These are phyloP conservation scores for Yamadazyma mexicana DNA, from an alignment of 1,139 yeast species.

Conservation along the genomic window DNA sequence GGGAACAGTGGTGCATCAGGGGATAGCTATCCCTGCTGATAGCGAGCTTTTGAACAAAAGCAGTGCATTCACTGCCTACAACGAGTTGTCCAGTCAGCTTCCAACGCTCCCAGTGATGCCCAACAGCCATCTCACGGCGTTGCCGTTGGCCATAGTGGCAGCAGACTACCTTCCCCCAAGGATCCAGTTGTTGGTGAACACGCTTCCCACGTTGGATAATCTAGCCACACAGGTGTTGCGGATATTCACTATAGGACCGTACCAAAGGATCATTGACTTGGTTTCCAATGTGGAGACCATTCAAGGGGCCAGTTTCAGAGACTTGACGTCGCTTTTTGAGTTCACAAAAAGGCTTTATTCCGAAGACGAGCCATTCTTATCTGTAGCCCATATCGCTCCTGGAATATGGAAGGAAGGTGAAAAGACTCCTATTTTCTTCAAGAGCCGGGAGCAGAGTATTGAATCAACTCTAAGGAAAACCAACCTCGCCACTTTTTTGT, in stretches of 20 bases:
- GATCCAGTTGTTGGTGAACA: slow-evolving; percentile 60
- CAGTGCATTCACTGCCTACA: slow-evolving; percentile 45
- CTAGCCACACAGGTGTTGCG: slow-evolving; percentile 72
- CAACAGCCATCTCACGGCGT: slow-evolving; percentile 56
- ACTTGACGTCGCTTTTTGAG: slow-evolving; percentile 72
- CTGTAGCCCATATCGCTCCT: slow-evolving; percentile 59
- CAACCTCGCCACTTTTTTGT: slow-evolving; percentile 81
- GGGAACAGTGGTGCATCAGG: slow-evolving; percentile 19
- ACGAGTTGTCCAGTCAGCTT: slow-evolving; percentile 39
- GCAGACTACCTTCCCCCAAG: slow-evolving; percentile 59
- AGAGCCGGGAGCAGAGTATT: slow-evolving; percentile 61
- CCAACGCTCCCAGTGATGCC: slow-evolving; percentile 42
- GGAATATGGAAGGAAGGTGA: slow-evolving; percentile 70
- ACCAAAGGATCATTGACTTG: slow-evolving; percentile 69
- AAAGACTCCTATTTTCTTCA: slow-evolving; percentile 55
- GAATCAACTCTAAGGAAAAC: slow-evolving; percentile 77
- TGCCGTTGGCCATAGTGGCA: slow-evolving; percentile 57
- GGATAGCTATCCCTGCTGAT: slow-evolving; percentile 37
- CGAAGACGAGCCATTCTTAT: slow-evolving; percentile 66
- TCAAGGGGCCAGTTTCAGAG: slow-evolving; percentile 73
- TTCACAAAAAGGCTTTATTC: slow-evolving; percentile 66
- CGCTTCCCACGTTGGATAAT: slow-evolving; percentile 73
- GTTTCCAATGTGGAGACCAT: slow-evolving; percentile 73
- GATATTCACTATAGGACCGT: slow-evolving; percentile 66
- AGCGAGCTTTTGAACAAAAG: slow-evolving; percentile 45